A percentile compares a stretch with the other conserved stretches of the same genome.
Conservation (phyloP, 495 filamentous ascomycete species). For the Aspergillus leporis region DNA sequence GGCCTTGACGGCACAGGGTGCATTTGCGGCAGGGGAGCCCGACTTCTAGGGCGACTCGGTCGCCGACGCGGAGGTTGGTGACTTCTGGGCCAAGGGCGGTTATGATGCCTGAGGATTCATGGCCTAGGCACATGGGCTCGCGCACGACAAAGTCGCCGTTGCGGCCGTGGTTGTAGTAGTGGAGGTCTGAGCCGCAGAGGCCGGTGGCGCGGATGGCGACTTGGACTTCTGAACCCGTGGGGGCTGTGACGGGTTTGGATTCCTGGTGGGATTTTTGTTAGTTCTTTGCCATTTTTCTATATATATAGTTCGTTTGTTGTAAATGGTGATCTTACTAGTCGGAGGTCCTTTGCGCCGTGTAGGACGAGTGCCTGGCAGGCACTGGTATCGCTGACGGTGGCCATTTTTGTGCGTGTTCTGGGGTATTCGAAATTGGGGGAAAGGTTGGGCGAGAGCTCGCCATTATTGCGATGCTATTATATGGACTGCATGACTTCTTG, state of each 20-base stretch:
- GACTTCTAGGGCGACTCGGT: constrained; percentile 80
- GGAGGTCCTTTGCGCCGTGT: constrained; percentile 67
- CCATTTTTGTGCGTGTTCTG: constrained; percentile 14
- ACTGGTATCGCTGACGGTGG: constrained; percentile 35
- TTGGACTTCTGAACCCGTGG: constrained; percentile 63
- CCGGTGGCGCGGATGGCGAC: constrained; percentile 73
- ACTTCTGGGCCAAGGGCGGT: constrained; percentile 58
- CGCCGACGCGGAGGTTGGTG: constrained; percentile 51
- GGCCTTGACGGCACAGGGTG: constrained; percentile 61
- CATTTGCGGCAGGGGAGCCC: constrained; percentile 77
- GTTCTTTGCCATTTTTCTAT: neutral
- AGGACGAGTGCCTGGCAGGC: constrained; percentile 62
- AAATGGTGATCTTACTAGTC: constrained; percentile 50
- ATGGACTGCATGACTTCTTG: neutral
- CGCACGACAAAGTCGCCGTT: constrained; percentile 80
- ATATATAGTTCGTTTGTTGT: neutral
- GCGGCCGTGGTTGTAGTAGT: constrained; percentile 82
- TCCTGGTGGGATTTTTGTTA: constrained; percentile 34
- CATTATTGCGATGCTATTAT: neutral
- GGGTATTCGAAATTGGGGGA: neutral
- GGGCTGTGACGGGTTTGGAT: constrained; percentile 40
- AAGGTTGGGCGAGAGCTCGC: neutral
- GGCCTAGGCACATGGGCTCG: constrained; percentile 71
- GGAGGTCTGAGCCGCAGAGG: constrained; percentile 81
- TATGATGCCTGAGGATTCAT: constrained; percentile 75